phyloP scores from a whole-genome alignment of 1,284 basidiomycete genomes.

The Crucibulum parvulum region DNA sequence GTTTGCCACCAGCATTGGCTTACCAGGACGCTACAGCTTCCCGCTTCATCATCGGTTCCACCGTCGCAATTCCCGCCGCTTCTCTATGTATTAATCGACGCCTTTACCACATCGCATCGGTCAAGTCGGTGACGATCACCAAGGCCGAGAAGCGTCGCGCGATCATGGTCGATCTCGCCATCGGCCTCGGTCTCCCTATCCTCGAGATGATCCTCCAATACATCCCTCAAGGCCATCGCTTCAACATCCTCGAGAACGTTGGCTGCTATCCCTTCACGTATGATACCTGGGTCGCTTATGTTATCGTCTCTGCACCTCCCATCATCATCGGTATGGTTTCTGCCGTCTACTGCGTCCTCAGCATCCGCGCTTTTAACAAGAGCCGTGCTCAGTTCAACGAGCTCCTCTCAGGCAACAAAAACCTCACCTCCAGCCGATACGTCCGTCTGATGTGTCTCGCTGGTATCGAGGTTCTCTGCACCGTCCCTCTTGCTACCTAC shows the following conservation, averaged over 20 bases:
- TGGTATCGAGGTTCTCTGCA: constrained; percentile 49
- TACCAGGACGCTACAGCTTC: constrained; percentile 39
- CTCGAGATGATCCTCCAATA: constrained; percentile 55
- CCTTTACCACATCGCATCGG: constrained; percentile 58
- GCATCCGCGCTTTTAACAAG: constrained; percentile 43
- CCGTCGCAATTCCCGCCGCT: constrained; percentile 57
- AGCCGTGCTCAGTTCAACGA: constrained; percentile 45
- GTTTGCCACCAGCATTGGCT: constrained; percentile 6
- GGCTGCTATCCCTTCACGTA: constrained; percentile 49
- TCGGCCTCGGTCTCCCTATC: constrained; percentile 58
- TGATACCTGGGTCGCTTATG: constrained; percentile 42
- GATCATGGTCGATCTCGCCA: constrained; percentile 51
- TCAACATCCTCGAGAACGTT: constrained; percentile 51
- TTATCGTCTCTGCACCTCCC: constrained; percentile 42
- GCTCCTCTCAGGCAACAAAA: constrained; percentile 40
- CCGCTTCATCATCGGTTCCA: constrained; percentile 45
- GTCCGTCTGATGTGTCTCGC: constrained; percentile 70
- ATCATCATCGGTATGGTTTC: constrained; percentile 47
- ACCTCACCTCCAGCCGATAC: constrained; percentile 51
- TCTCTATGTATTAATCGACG: constrained; percentile 67
- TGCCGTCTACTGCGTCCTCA: constrained; percentile 42
- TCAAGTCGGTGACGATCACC: constrained; percentile 44
- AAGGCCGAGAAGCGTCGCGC: constrained; percentile 48
- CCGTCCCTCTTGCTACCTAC: constrained; percentile 54
- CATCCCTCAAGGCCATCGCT: constrained; percentile 53